phyloP scores from a whole-genome alignment of 2,329 filamentous ascomycete genomes.

The Exophiala calicioides region DNA sequence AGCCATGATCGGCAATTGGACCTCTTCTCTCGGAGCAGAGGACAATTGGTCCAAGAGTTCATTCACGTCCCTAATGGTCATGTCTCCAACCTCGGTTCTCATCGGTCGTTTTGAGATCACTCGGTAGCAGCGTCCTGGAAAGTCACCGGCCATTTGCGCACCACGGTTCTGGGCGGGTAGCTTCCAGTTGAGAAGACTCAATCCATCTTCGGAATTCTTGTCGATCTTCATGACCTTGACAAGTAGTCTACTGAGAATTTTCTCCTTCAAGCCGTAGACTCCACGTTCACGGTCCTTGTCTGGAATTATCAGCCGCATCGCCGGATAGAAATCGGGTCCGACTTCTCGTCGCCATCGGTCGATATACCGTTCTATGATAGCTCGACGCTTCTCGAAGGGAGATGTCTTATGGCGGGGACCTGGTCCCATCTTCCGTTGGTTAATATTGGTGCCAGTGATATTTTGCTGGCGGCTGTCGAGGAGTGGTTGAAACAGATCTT shows the following conservation, averaged over 20 bases:
- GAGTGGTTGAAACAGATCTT: conserved; percentile 77
- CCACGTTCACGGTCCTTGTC: conserved; percentile 90
- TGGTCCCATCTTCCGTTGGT: conserved; percentile 61
- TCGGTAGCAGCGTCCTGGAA: conserved; percentile 84
- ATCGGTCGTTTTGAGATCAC: conserved; percentile 82
- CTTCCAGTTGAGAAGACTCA: conserved; percentile 88
- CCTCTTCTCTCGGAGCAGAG: conserved; percentile 73
- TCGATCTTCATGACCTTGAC: conserved; percentile 91
- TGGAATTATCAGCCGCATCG: conserved; percentile 84
- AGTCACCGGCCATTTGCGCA: conserved; percentile 77
- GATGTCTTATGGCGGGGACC: conserved; percentile 55
- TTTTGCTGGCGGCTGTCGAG: conserved; percentile 79
- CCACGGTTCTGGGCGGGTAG: conserved; percentile 69
- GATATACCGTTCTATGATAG: conserved; percentile 85
- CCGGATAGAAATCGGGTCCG: conserved; percentile 89
- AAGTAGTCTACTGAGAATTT: conserved; percentile 82
- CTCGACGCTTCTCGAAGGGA: conserved; percentile 74
- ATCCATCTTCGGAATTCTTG: conserved; percentile 84
- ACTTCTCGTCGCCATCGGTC: conserved; percentile 83
- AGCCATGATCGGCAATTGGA: conserved; percentile 78
- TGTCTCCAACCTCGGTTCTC: conserved; percentile 69
- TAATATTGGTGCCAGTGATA: conserved; percentile 57
- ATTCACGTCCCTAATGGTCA: conserved; percentile 90
- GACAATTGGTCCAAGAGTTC: conserved; percentile 77
- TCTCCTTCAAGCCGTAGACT: conserved; percentile 94